Percentiles rank a stretch among this genome's conserved stretches.
Evolutionary conservation across 108 stramenopile species (phyloP).

Genomic region (Poteriospumella lacustris): DNA sequence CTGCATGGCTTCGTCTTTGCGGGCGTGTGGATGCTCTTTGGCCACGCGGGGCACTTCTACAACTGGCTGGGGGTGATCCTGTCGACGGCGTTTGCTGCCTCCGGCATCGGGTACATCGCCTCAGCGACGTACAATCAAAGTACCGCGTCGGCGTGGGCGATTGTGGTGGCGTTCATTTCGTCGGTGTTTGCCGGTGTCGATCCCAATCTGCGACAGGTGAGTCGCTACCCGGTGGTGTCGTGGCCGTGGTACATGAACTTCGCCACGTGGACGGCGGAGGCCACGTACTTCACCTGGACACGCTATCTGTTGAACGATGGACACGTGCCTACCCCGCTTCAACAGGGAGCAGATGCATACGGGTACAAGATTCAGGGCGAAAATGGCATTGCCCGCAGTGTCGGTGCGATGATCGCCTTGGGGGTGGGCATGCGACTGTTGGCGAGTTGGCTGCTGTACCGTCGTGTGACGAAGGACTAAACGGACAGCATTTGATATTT

Average conservation of each 20-base stretch:
- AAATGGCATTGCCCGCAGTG: too few species aligned
- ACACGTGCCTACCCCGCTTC: too few species aligned
- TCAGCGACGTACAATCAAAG: background rate
- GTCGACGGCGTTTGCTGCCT: background rate
- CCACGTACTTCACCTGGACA: too few species aligned
- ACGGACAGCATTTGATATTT: too few species aligned
- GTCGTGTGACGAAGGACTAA: too few species aligned
- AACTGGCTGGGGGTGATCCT: background rate
- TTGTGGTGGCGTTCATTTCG: background rate
- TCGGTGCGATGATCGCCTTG: too few species aligned
- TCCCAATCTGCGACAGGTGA: background rate
- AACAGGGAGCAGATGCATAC: too few species aligned
- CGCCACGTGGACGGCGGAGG: constrained; percentile 1
- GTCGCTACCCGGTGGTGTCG: background rate
- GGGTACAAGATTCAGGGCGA: too few species aligned
- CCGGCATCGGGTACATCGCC: constrained; percentile 17
- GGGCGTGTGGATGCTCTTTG: background rate
- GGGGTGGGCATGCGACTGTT: too few species aligned
- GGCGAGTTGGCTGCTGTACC: too few species aligned
- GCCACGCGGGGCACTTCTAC: background rate
- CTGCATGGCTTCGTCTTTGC: background rate
- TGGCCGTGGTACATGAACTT: constrained; percentile 15
- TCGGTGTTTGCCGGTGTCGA: constrained; percentile 1
- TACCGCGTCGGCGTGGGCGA: background rate
- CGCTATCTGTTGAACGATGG: too few species aligned